phyloP scores from a whole-genome alignment of 352 stramenopile genomes.

The Globisporangium solare region DNA sequence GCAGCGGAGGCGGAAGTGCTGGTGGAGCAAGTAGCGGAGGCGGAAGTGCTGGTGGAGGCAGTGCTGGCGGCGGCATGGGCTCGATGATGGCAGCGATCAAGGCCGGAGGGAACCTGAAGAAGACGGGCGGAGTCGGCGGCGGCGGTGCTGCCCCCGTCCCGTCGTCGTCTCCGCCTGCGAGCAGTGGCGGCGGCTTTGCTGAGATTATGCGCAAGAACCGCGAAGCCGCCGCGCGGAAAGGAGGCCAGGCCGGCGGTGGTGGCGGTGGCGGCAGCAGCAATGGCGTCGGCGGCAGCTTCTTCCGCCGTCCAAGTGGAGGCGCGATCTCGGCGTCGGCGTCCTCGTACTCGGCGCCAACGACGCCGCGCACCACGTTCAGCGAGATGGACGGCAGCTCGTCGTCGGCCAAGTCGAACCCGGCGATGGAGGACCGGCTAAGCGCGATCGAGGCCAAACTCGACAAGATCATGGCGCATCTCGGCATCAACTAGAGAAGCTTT shows the following conservation, averaged over 20 bases:
- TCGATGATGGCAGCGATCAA: constrained; percentile 76
- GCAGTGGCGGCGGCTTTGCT: constrained; percentile 61
- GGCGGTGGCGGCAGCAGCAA: constrained; percentile 16
- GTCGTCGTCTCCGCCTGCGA: constrained; percentile 9
- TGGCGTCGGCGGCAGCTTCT: constrained; percentile 5
- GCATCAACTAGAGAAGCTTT: constrained; percentile 39
- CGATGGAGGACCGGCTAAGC: constrained; percentile 56
- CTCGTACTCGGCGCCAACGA: constrained; percentile 51
- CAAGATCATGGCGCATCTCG: constrained; percentile 86
- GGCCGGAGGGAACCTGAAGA: constrained; percentile 60
- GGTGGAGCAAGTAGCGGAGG: constrained; percentile 6
- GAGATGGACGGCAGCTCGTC: constrained; percentile 6
- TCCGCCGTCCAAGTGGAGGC: constrained; percentile 8
- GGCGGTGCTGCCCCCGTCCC: not conserved
- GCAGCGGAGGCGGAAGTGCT: not conserved
- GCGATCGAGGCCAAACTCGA: constrained; percentile 85
- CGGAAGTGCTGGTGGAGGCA: constrained; percentile 9
- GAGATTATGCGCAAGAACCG: constrained; percentile 90
- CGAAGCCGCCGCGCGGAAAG: constrained; percentile 68
- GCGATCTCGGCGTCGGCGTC: not conserved
- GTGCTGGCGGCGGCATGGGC: constrained; percentile 33
- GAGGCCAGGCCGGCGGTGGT: constrained; percentile 15
- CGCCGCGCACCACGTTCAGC: constrained; percentile 30
- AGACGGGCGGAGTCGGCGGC: constrained; percentile 17
- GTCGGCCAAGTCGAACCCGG: constrained; percentile 4